Conservation (phyloP, 257 asterid genomes). For the Cruciata laevipes region DNA sequence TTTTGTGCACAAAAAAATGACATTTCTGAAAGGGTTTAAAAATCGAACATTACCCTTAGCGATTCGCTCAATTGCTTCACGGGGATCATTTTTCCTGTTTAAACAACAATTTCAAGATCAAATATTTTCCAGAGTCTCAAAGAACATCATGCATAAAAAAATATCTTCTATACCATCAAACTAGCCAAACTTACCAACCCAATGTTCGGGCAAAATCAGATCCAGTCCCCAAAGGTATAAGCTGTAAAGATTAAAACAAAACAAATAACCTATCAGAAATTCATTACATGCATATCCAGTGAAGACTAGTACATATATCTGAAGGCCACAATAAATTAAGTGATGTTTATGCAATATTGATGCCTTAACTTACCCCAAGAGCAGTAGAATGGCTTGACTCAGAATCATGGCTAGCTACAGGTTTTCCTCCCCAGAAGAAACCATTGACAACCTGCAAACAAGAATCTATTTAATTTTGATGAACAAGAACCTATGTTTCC, state of each 20-base stretch:
- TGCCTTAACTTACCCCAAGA: constrained; percentile 69
- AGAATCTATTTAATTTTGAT: not conserved
- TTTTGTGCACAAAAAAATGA: not conserved
- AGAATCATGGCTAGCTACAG: constrained; percentile 45
- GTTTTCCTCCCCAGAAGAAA: constrained; percentile 76
- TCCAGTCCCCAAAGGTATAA: constrained; percentile 91
- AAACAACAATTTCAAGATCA: constrained; percentile 11
- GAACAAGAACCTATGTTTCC: not conserved
- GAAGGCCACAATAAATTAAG: constrained; percentile 9
- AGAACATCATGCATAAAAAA: constrained; percentile 2
- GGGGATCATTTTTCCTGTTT: constrained; percentile 79
- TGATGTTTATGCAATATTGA: constrained; percentile 7
- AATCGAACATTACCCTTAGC: constrained; percentile 44
- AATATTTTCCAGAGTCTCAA: constrained; percentile 11
- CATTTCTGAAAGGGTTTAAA: not conserved
- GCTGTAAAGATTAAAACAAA: constrained; percentile 43
- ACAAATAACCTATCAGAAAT: constrained; percentile 18
- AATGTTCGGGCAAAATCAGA: constrained; percentile 89
- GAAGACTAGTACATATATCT: constrained; percentile 9
- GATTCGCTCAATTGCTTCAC: constrained; percentile 72
- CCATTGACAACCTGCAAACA: constrained; percentile 71
- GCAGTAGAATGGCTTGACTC: constrained; percentile 44
- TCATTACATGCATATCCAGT: constrained; percentile 11
- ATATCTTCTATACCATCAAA: constrained; percentile 16
- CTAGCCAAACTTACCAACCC: constrained; percentile 61